Conservation (phyloP, 805 yeast species). For the Nakazawaea siamensis region DNA sequence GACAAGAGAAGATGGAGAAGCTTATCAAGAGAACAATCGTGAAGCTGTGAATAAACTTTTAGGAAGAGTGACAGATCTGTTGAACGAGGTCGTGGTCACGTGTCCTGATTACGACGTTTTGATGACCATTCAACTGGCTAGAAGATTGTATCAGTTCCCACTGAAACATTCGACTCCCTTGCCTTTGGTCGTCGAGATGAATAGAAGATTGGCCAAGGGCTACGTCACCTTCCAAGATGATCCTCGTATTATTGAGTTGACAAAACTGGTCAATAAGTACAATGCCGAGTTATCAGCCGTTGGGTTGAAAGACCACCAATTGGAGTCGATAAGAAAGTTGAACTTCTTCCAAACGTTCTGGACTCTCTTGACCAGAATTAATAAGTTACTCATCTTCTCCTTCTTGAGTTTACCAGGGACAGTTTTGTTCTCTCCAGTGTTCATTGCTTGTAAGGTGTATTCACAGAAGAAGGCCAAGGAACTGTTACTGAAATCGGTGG, state of each 20-base stretch:
- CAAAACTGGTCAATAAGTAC: slow-evolving; percentile 57
- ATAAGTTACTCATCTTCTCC: slow-evolving; percentile 45
- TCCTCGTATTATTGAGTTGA: slow-evolving; percentile 57
- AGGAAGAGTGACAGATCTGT: slow-evolving; percentile 55
- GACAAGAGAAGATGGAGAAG: slow-evolving; percentile 43
- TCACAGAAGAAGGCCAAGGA: slow-evolving; percentile 63
- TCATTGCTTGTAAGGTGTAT: slow-evolving; percentile 62
- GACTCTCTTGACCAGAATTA: slow-evolving; percentile 48
- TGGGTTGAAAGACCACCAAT: slow-evolving; percentile 67
- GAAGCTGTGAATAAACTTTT: slow-evolving; percentile 64
- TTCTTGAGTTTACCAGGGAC: slow-evolving; percentile 80
- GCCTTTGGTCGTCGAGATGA: slow-evolving; percentile 83
- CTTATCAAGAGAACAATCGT: slow-evolving; percentile 57
- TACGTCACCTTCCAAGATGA: slow-evolving; percentile 68
- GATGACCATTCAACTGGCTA: slow-evolving; percentile 86
- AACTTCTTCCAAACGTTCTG: slow-evolving; percentile 41
- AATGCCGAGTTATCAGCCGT: slow-evolving; percentile 55
- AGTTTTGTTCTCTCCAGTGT: slow-evolving; percentile 80
- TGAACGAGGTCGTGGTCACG: slow-evolving; percentile 77
- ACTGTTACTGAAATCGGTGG: slow-evolving; percentile 82
- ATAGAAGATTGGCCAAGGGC: slow-evolving; percentile 77
- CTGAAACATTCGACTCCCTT: slow-evolving; percentile 57
- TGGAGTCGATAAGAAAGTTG: slow-evolving; percentile 38
- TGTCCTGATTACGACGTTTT: slow-evolving; percentile 84
- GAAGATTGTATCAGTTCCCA: slow-evolving; percentile 77